Base-by-base conservation (phyloP, 2,329 filamentous ascomycete species). In the Aquanectria penicillioides region DNA sequence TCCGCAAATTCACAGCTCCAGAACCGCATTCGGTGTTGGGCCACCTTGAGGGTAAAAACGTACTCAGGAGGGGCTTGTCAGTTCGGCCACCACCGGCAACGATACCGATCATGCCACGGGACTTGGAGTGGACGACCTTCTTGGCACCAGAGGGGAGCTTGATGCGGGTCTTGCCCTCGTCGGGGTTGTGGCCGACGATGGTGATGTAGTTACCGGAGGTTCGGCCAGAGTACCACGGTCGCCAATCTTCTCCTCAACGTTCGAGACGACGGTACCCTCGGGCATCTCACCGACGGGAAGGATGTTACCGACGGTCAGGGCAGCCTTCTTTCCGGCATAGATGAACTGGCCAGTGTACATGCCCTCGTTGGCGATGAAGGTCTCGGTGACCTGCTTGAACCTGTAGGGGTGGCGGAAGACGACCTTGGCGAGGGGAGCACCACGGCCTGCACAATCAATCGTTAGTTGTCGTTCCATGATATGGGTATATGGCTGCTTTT, bases 311-410 rank as follows among this genome's bases (percentile, higher is more conserved):
- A 99, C 90, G 77, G 92, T 98, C 78, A 99, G 89, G 71, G 90
- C 86, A 76, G 95, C 95, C 85, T 97, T 95, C 93, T 99, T 99
- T 80, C 95, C 95, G 79, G 94, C 95, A 85, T 99, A 99, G 90
- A 99, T 93, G 89, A 99, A 99, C 84, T 99, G 95, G 80, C 95
- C 95, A 72, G 95, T 97, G 92, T 98, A 99, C 94, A 98, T 97
- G 86, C 95, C 95, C 88, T 98, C 95, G 86, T 98, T 99, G 83
- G 95, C 95, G 79, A 99, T 99, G 90, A 99, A 97, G 74, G 95
- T 99, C 90, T 99, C 94, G 81, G 91, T 94, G 81, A 93, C 85
- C 80, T 94, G 90, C 90, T 97, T 97, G 91, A 92, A 98, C 83
- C 89, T 89, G 91, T 99, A 99, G 75, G 95, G 93, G 83, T 97